These are phyloP conservation scores for Coemansia sp. DNA, from an alignment of 192 early-diverging fungal genomes.

Conservation along the genomic window DNA sequence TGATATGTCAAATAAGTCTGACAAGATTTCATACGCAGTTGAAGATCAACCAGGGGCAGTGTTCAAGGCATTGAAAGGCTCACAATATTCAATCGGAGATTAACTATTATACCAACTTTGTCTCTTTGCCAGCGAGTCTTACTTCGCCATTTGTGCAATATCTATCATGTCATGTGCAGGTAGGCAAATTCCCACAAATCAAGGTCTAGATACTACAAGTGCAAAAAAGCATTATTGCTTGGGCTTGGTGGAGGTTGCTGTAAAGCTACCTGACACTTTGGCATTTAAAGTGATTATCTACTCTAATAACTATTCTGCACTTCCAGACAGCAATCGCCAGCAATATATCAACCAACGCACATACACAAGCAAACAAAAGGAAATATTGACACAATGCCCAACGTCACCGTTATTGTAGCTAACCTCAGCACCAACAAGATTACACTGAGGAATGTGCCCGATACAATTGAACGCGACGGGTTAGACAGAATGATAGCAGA, in stretches of 20 bases:
- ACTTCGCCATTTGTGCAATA: too few species aligned
- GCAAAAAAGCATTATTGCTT: not conserved
- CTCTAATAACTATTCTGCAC: not conserved
- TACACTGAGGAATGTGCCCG: not conserved
- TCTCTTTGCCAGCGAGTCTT: too few species aligned
- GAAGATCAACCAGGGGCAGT: too few species aligned
- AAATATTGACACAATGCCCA: not conserved
- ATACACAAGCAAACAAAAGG: not conserved
- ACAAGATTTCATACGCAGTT: too few species aligned
- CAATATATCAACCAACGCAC: not conserved
- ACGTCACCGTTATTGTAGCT: constrained; percentile 5
- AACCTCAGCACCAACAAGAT: constrained; percentile 11
- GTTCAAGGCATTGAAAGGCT: too few species aligned
- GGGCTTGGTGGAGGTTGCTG: too few species aligned
- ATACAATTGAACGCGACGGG: not conserved
- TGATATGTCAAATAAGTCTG: too few species aligned
- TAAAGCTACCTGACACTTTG: too few species aligned
- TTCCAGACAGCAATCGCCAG: not conserved
- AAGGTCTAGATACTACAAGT: not conserved
- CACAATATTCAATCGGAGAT: too few species aligned
- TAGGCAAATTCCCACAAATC: not conserved
- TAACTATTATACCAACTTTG: too few species aligned
- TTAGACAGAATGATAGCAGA: not conserved
- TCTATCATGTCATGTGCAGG: not conserved
- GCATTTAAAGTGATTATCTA: not conserved